A percentile compares a stretch with the other conserved stretches of the same genome.
These are phyloP conservation scores for Amphichorda felina DNA, from an alignment of 2,329 filamentous ascomycete species.

Conservation along the genomic window DNA sequence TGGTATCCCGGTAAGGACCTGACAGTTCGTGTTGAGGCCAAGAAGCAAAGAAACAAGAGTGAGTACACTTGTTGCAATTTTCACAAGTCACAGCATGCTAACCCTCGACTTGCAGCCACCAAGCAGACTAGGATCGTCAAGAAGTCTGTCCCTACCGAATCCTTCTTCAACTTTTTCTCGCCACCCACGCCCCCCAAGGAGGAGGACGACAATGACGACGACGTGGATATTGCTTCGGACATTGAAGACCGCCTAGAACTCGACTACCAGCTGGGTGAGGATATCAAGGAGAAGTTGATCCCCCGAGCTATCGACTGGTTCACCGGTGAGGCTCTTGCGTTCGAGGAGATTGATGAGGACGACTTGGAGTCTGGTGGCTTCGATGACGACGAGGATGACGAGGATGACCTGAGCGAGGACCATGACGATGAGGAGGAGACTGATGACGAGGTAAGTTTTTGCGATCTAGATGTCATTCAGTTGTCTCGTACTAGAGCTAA, in stretches of 20 bases:
- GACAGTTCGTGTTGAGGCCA: slow-evolving; percentile 91
- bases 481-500: slow-evolving; percentile 4
- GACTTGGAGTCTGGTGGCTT: slow-evolving; percentile 74
- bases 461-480: no score
- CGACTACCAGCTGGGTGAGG: slow-evolving; percentile 96
- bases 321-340: slow-evolving; percentile 93
- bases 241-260: slow-evolving; percentile 97
- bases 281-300: slow-evolving; percentile 99
- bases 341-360: slow-evolving; percentile 79
- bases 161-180: slow-evolving; percentile 99
- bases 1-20: slow-evolving; percentile 92
- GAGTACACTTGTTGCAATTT: slow-evolving; percentile 20
- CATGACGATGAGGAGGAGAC: slow-evolving; percentile 77
- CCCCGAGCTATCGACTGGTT: slow-evolving; percentile 99
- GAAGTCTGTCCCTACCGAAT: slow-evolving; percentile 97
- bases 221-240: slow-evolving; percentile 71
- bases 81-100: slow-evolving; percentile 7
- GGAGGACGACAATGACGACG: slow-evolving; percentile 49
- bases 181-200: slow-evolving; percentile 77
- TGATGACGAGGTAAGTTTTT: slow-evolving; percentile 56
- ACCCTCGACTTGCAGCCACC: slow-evolving; percentile 52
- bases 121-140: slow-evolving; percentile 99
- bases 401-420: slow-evolving; percentile 75
- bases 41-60: slow-evolving; percentile 99
- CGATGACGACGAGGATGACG: slow-evolving; percentile 86